Evolutionary conservation across 2,329 filamentous ascomycete species (phyloP).

Genomic region (Alternaria consortialis): DNA sequence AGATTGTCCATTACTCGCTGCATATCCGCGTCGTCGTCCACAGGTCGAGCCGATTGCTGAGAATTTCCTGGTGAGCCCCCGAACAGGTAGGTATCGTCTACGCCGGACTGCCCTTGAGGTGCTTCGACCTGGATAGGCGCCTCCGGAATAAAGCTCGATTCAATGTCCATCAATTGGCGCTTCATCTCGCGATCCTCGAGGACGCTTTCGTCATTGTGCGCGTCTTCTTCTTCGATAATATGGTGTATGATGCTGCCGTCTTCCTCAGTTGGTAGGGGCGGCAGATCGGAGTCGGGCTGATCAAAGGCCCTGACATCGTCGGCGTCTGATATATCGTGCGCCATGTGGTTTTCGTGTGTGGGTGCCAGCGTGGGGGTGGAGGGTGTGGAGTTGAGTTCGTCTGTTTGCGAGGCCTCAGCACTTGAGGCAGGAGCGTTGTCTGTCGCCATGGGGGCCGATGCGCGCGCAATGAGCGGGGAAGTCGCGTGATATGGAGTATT

Average conservation of each 20-base stretch:
- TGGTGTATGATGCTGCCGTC: slow-evolving; percentile 52
- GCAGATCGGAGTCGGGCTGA: slow-evolving; percentile 50
- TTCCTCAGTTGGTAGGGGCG: slow-evolving; percentile 52
- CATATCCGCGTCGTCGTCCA: slow-evolving; percentile 18
- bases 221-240: slow-evolving; percentile 39
- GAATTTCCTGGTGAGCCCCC: slow-evolving; percentile 49
- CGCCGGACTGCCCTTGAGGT: slow-evolving; percentile 42
- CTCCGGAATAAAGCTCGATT: slow-evolving; percentile 70
- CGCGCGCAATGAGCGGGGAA: slow-evolving; percentile 26
- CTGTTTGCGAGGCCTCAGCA: slow-evolving; percentile 37
- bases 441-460: slow-evolving; percentile 34
- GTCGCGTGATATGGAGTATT: slow-evolving; percentile 27
- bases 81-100: slow-evolving; percentile 59
- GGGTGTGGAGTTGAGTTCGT: slow-evolving; percentile 27
- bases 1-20: slow-evolving; percentile 29
- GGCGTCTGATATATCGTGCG: slow-evolving; percentile 37
- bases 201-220: slow-evolving; percentile 51
- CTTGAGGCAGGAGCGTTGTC: slow-evolving; percentile 31
- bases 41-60: slow-evolving; percentile 27
- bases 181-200: slow-evolving; percentile 68
- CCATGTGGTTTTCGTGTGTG: slow-evolving; percentile 32
- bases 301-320: slow-evolving; percentile 48
- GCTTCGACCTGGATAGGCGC: slow-evolving; percentile 50
- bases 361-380: slow-evolving; percentile 26
- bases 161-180: slow-evolving; percentile 67